phyloP scores from a whole-genome alignment of 208 protist species.

The Trypanosoma conorhini region DNA sequence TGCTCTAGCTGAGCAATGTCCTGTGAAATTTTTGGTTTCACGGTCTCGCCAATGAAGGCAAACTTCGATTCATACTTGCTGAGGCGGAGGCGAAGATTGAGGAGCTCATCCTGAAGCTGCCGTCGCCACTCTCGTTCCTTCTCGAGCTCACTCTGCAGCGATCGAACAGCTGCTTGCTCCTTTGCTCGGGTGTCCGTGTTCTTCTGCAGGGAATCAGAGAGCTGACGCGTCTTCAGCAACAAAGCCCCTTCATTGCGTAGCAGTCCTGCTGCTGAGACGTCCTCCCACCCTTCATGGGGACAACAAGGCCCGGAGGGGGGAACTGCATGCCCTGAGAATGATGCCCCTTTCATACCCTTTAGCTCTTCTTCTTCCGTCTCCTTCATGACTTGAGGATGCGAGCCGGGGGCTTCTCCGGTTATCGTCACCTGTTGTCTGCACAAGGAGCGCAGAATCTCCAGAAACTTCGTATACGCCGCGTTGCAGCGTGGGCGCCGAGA shows the following conservation, averaged over 20 bases:
- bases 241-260: neutral
- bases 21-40: constrained; percentile 33
- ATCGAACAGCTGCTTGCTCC: neutral
- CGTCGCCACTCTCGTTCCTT: constrained; percentile 20
- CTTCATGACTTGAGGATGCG: neutral
- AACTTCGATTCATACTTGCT: constrained; percentile 41
- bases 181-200: neutral
- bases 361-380: neutral
- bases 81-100: constrained; percentile 26
- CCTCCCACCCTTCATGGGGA: neutral
- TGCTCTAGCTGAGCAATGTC: constrained; percentile 36
- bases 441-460: constrained; percentile 16
- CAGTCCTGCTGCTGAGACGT: neutral
- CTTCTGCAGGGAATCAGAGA: constrained; percentile 2
- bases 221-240: constrained; percentile 16
- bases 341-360: neutral
- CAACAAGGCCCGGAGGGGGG: neutral
- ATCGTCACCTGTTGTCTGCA: neutral
- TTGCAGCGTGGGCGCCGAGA: constrained; percentile 1
- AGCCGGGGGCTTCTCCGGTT: neutral
- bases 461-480: constrained; percentile 12
- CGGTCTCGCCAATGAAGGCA: constrained; percentile 35
- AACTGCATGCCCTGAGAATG: neutral
- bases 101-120: constrained; percentile 25
- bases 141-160: constrained; percentile 9